Conservation (phyloP, 176 grass and related monocot genomes). For the bread wheat (Triticum aestivum) region DNA sequence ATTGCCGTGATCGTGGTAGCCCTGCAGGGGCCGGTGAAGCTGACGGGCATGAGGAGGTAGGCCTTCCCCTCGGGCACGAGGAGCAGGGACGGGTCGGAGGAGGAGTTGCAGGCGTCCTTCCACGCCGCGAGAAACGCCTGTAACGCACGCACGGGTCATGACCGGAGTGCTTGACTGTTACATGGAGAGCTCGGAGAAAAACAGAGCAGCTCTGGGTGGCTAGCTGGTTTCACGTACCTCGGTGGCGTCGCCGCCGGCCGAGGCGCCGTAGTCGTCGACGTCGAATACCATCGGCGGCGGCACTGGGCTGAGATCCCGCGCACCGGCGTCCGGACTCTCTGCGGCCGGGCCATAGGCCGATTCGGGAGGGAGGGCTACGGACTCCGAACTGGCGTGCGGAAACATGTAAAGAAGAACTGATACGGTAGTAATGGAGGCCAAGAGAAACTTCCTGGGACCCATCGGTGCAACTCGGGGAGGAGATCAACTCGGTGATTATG, state of each 20-base stretch:
- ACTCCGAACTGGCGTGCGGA: slow-evolving; percentile 10
- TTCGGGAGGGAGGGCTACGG: background rate
- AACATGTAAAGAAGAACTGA: slow-evolving; percentile 3
- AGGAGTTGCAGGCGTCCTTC: slow-evolving; percentile 64
- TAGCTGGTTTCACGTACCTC: slow-evolving; percentile 30
- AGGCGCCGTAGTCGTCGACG: slow-evolving; percentile 50
- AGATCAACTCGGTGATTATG: background rate
- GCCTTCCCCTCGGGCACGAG: slow-evolving; percentile 38
- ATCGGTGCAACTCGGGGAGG: slow-evolving; percentile 1
- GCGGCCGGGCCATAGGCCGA: slow-evolving; percentile 9
- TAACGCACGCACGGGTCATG: background rate
- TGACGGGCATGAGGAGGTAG: slow-evolving; percentile 61
- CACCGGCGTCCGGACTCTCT: background rate
- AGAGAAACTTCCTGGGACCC: slow-evolving; percentile 31
- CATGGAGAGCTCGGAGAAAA: background rate
- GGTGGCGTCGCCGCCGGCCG: slow-evolving; percentile 35
- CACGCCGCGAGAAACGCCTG: slow-evolving; percentile 71
- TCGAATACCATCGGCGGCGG: slow-evolving; percentile 34
- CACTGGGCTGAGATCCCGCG: slow-evolving; percentile 21
- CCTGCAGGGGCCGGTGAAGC: slow-evolving; percentile 66
- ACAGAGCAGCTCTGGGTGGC: background rate
- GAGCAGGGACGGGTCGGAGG: slow-evolving; percentile 13
- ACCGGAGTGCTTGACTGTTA: background rate
- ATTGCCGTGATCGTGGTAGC: slow-evolving; percentile 42
- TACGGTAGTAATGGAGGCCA: slow-evolving; percentile 19